Evolutionary conservation across 441 rosid species (phyloP), one percentile per base, ranked within the genome.

Genomic region (Erodium trifolium): DNA sequence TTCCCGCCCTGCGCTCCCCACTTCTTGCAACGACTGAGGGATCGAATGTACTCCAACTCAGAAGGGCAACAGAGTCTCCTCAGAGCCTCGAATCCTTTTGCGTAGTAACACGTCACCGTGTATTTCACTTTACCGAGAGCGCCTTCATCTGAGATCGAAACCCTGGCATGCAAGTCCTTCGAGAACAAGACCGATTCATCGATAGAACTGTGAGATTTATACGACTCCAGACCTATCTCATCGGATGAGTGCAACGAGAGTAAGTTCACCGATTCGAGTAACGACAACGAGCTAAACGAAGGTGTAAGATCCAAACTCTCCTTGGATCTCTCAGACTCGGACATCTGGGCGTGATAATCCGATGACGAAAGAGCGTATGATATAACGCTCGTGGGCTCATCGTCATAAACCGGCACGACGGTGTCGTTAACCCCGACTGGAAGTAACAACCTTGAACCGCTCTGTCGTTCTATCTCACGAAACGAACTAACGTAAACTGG

Each of bases 11-110:
- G 96, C 68, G 99, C 98, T 59, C 97, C 89, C 99, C 98, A 92
- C 82, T 95, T 95, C 78, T 84, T 95, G 82, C 98, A 95, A 67
- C 95, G 97, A 77, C 97, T 95, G 66, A 95, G 88, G 72, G 99
- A 95, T 81, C 96, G 84, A 75, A 95, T 76, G 63, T 59, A 95
- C 77, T 95, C 97, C 49, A 84, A 82, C 80, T 90, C 97, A 34
- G 96, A 87, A 65, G 98, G 93, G 80, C 96, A 81, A 73, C 96
- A 92, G 34, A 85, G 84, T 72, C 82, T 83, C 78, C 98, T 87
- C 45, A 95, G 77, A 63, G 93, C 88, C 77, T 90, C 98, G 73
- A 92, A 95, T 47, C 87, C 76, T 75, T 83, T 86, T 9, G 97
- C 98, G 76, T 72, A 89, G 80, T 95, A 95, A 78, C 93, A 88